A percentile compares a stretch with the other conserved stretches of the same genome.
Conservation (phyloP, 2,329 filamentous ascomycete species). For the Fusarium sp. region DNA sequence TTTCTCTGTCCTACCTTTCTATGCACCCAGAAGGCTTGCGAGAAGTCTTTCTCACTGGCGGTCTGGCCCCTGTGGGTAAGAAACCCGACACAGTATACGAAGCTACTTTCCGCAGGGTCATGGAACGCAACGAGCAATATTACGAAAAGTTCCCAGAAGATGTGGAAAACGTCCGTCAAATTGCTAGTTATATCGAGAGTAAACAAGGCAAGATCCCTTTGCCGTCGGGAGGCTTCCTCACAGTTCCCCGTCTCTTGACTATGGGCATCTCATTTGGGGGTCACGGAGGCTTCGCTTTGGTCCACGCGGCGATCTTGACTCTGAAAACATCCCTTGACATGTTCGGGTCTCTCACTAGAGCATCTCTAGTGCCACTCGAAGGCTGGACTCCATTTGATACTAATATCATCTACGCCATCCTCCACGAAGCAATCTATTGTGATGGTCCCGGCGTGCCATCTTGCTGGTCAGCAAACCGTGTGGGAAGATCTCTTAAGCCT, state of each 20-base stretch:
- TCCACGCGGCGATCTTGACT: constrained; percentile 80
- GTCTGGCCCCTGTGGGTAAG: constrained; percentile 80
- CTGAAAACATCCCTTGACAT: constrained; percentile 78
- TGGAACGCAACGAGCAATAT: constrained; percentile 79
- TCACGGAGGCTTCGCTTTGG: constrained; percentile 78
- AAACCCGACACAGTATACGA: constrained; percentile 80
- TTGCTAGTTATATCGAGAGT: constrained; percentile 72
- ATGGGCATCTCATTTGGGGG: constrained; percentile 82
- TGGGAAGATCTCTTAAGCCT: constrained; percentile 61
- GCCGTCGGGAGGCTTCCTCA: constrained; percentile 78
- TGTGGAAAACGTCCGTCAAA: constrained; percentile 70
- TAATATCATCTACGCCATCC: constrained; percentile 82
- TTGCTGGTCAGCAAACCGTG: constrained; percentile 78
- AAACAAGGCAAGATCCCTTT: constrained; percentile 68
- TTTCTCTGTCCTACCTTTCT: constrained; percentile 84
- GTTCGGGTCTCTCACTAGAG: constrained; percentile 79
- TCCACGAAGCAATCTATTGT: constrained; percentile 92
- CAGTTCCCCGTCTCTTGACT: constrained; percentile 78
- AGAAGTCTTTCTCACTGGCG: constrained; percentile 87
- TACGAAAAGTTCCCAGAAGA: constrained; percentile 90
- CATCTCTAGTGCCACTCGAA: constrained; percentile 77
- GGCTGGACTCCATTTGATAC: constrained; percentile 75
- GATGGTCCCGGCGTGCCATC: constrained; percentile 71
- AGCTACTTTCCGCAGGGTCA: constrained; percentile 75
- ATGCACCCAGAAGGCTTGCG: constrained; percentile 80